Evolutionary conservation across 257 asterid species (phyloP).

Genomic region (Parsonsia alboflavescens): DNA sequence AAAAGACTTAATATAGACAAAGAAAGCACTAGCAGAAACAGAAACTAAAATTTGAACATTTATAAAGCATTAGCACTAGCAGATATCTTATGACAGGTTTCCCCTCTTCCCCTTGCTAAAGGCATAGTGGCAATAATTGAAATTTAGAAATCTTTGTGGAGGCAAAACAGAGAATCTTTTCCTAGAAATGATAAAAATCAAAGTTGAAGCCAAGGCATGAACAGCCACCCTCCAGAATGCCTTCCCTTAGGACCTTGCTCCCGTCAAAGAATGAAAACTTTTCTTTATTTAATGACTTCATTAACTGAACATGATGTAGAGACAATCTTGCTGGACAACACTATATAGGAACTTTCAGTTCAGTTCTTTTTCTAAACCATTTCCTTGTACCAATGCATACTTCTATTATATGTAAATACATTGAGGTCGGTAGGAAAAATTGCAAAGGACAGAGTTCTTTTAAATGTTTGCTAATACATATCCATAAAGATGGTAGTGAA

Average conservation of each 20-base stretch:
- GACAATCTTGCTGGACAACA: not conserved
- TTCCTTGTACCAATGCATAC: not conserved
- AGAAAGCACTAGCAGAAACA: not conserved
- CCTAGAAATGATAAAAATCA: too few relatives aligned
- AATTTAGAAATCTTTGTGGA: not conserved
- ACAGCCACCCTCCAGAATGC: not conserved
- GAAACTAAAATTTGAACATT: not conserved
- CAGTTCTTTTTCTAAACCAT: not conserved
- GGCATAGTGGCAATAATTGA: not conserved
- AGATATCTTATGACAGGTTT: not conserved
- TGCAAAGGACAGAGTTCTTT: not conserved
- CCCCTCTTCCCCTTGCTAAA: not conserved
- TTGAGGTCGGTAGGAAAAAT: not conserved
- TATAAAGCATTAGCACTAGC: not conserved
- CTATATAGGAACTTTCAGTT: not conserved
- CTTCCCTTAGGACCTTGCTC: not conserved
- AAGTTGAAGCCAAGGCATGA: not conserved
- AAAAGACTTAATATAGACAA: not conserved
- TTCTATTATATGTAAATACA: not conserved
- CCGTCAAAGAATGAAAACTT: not conserved
- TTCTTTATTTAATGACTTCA: not conserved
- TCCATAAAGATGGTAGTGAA: not conserved
- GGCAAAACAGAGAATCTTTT: not conserved
- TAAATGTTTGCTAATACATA: not conserved
- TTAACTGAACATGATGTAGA: not conserved